A percentile compares a stretch with the other conserved stretches of the same genome.
phyloP scores from a whole-genome alignment of 2,329 filamentous ascomycete species.

The Colletotrichum liaoningense region DNA sequence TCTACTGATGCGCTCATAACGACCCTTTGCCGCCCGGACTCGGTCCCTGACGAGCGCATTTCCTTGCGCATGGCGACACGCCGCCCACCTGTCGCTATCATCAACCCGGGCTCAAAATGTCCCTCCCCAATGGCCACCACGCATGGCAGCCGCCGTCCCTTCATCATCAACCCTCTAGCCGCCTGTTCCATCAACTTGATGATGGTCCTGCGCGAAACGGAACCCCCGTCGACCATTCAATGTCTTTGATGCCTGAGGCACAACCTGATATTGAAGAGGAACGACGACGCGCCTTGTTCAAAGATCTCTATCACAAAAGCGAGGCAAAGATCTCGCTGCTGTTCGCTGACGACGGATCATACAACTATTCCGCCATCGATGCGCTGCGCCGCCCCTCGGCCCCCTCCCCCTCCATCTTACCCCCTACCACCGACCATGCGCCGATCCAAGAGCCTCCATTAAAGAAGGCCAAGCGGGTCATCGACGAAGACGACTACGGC shows the following conservation, averaged over 20 bases:
- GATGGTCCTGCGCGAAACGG: slow-evolving; percentile 66
- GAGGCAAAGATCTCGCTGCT: slow-evolving; percentile 82
- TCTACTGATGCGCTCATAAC: slow-evolving; percentile 62
- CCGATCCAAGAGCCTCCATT: slow-evolving; percentile 70
- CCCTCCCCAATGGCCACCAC: slow-evolving; percentile 74
- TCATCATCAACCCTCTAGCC: slow-evolving; percentile 58
- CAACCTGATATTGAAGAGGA: slow-evolving; percentile 73
- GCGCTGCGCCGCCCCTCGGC: slow-evolving; percentile 59
- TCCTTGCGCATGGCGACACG: slow-evolving; percentile 66
- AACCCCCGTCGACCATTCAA: slow-evolving; percentile 62
- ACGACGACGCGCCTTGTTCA: slow-evolving; percentile 78
- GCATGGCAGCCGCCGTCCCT: slow-evolving; percentile 71
- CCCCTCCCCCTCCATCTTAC: slow-evolving; percentile 56
- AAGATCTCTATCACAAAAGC: slow-evolving; percentile 79
- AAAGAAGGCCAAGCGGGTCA: slow-evolving; percentile 81
- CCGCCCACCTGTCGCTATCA: slow-evolving; percentile 59
- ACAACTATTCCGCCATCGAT: slow-evolving; percentile 65
- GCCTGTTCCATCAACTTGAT: slow-evolving; percentile 69
- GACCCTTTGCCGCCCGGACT: slow-evolving; percentile 56
- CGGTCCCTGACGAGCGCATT: slow-evolving; percentile 63
- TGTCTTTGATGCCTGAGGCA: slow-evolving; percentile 70
- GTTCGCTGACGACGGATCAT: slow-evolving; percentile 71
- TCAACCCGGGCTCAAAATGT: slow-evolving; percentile 69
- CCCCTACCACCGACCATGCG: slow-evolving; percentile 68
- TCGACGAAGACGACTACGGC: slow-evolving; percentile 88